A percentile compares a stretch with the other conserved stretches of the same genome.
These are phyloP conservation scores for Carex parvula DNA, from an alignment of 176 grass and related monocot genomes.

Conservation along the genomic window DNA sequence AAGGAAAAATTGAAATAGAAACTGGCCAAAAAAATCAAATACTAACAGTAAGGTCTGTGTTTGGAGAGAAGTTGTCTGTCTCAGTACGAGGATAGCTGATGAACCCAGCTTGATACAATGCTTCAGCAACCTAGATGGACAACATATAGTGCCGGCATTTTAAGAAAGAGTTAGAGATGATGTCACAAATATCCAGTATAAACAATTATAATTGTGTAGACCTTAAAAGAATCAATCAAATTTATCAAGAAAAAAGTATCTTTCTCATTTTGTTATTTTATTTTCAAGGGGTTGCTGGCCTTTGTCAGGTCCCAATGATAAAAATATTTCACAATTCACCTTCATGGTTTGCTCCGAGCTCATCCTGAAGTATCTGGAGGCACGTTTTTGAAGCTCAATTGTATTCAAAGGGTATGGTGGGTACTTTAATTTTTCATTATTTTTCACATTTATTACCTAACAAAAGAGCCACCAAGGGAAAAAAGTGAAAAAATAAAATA, in stretches of 20 bases:
- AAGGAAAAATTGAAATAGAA: constrained; percentile 23
- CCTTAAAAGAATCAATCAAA: constrained; percentile 20
- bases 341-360: constrained; percentile 96
- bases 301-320: constrained; percentile 1
- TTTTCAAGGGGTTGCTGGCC: background rate
- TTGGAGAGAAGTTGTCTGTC: constrained; percentile 89
- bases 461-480: background rate
- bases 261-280: background rate
- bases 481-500: background rate
- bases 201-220: background rate
- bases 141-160: constrained; percentile 13
- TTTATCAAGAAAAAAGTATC: background rate
- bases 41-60: constrained; percentile 83
- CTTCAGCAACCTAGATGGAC: constrained; percentile 69
- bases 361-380: constrained; percentile 98
- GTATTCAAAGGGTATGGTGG: constrained; percentile 95
- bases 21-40: constrained; percentile 14
- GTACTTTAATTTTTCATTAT: constrained; percentile 91
- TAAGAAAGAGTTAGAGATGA: background rate
- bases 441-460: constrained; percentile 77
- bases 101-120: constrained; percentile 88
- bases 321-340: constrained; percentile 35
- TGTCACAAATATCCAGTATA: background rate
- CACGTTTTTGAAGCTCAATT: constrained; percentile 92
- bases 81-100: constrained; percentile 98